Evolutionary conservation across 495 filamentous ascomycete genomes (phyloP), one percentile per base, ranked within the genome.

Genomic region (Lophiotrema nucula): DNA sequence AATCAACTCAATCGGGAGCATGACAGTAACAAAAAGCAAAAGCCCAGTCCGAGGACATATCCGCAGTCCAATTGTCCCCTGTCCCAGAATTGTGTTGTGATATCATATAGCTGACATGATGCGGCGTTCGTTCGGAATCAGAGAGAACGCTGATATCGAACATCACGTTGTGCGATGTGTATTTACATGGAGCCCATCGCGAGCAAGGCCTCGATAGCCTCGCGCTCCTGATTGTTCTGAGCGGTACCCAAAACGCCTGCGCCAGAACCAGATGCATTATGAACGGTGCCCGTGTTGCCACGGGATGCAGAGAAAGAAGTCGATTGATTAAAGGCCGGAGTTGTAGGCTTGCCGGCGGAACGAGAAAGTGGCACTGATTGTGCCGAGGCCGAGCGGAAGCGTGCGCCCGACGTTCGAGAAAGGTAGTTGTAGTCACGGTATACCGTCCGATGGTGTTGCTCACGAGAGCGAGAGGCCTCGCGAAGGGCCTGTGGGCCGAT

Each of bases 401-500:
- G 54, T 11, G 47, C 59, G 16, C 52, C 59, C 50, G 59, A 55
- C 16, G 50, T 54, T 26, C 54, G 53, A 21, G 59, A 63, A 33
- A 66, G 51, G 33, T 61, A 53, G 68, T 65, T 76, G 69, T 73
- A 70, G 56, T 70, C 64, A 53, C 58, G 63, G 13, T 66, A 56
- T 31, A 44, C 52, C 8, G 35, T 24, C 13, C 41, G 60, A n/a
- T 51, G 60, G 45, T 48, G 8, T 8, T n/a, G 31, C 31, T 8
- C 8, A 35, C 31, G 31, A n/a, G 31, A 8, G 39, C 57, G 58
- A 53, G 38, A 86, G 79, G 38, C 13, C 80, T 87, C 85, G 48
- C 92, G 85, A 56, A 96, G 79, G 42, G 90, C 86, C 19, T 85
- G 89, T 19, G 92, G 88, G 24, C 91, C 92, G 43, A 96, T 89